These are phyloP conservation scores for Mortierella sp. DNA, from an alignment of 371 early-diverging fungal genomes.

Conservation along the genomic window DNA sequence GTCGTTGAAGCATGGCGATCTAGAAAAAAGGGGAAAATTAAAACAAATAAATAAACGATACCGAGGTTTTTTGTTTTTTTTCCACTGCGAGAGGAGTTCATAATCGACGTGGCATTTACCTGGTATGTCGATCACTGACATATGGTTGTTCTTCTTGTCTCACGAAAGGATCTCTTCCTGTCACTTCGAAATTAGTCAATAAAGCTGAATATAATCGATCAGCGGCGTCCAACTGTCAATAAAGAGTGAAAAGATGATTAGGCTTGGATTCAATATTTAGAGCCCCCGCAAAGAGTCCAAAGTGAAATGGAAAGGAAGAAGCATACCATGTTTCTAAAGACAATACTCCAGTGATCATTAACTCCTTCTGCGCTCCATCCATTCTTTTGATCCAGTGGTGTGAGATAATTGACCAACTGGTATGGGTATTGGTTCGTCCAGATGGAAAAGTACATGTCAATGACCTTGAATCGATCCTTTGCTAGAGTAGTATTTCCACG, in stretches of 20 bases:
- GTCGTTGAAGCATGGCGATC: conserved; percentile 70
- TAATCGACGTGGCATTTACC: conserved; percentile 39
- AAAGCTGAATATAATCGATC: conserved; percentile 63
- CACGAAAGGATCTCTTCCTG: conserved; percentile 66
- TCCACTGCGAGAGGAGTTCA: neutral
- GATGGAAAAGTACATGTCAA: conserved; percentile 73
- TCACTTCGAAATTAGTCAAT: conserved; percentile 57
- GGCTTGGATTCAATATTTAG: neutral
- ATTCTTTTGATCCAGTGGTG: conserved; percentile 57
- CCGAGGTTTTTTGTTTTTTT: neutral
- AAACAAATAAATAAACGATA: neutral
- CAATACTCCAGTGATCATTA: conserved; percentile 58
- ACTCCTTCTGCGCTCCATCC: conserved; percentile 59
- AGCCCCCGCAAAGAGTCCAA: neutral
- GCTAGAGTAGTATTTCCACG: conserved; percentile 65
- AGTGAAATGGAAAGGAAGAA: neutral
- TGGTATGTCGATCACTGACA: conserved; percentile 61
- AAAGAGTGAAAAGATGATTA: neutral
- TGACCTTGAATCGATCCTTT: conserved; percentile 64
- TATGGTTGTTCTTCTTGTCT: conserved; percentile 63
- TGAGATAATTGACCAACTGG: conserved; percentile 66
- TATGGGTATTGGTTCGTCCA: conserved; percentile 80
- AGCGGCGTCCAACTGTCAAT: conserved; percentile 67
- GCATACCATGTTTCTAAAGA: conserved; percentile 60
- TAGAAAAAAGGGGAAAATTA: neutral